Percentiles rank a stretch among this genome's conserved stretches.
phyloP scores from a whole-genome alignment of 768 basidiomycete genomes.

The Boletellus sp. region DNA sequence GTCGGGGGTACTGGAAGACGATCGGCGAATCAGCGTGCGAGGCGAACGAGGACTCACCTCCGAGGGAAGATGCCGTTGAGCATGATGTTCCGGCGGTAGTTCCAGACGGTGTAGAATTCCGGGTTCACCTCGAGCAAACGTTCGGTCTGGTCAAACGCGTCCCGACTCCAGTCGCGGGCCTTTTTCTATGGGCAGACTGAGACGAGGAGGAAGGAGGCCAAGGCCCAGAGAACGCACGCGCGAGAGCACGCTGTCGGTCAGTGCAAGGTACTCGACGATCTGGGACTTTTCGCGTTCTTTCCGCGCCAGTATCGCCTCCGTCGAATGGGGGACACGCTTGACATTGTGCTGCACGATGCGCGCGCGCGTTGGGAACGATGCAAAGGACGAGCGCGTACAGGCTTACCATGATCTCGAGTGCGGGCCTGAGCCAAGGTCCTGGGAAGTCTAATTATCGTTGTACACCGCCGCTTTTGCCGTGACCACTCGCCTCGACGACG shows the following conservation, averaged over 20 bases:
- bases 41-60: slow-evolving; percentile 43
- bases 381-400: neutral
- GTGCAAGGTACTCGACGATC: slow-evolving; percentile 68
- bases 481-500: no score
- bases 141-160: slow-evolving; percentile 77
- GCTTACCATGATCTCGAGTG: slow-evolving; percentile 28
- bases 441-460: slow-evolving; percentile 1
- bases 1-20: slow-evolving; percentile 48
- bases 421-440: neutral
- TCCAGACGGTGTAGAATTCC: slow-evolving; percentile 97
- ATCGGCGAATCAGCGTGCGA: slow-evolving; percentile 7
- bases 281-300: slow-evolving; percentile 69
- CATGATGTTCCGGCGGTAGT: slow-evolving; percentile 83
- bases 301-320: slow-evolving; percentile 62
- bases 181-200: slow-evolving; percentile 53
- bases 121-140: slow-evolving; percentile 80
- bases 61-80: slow-evolving; percentile 63
- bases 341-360: slow-evolving; percentile 55
- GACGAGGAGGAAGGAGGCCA: neutral
- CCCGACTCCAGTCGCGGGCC: slow-evolving; percentile 59
- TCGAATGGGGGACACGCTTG: slow-evolving; percentile 55
- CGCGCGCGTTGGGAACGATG: neutral
- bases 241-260: slow-evolving; percentile 60
- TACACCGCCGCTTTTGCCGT: neutral
- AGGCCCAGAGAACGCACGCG: slow-evolving; percentile 44